Evolutionary conservation across 495 filamentous ascomycete species (phyloP).

Genomic region (Xylaria castorea): DNA sequence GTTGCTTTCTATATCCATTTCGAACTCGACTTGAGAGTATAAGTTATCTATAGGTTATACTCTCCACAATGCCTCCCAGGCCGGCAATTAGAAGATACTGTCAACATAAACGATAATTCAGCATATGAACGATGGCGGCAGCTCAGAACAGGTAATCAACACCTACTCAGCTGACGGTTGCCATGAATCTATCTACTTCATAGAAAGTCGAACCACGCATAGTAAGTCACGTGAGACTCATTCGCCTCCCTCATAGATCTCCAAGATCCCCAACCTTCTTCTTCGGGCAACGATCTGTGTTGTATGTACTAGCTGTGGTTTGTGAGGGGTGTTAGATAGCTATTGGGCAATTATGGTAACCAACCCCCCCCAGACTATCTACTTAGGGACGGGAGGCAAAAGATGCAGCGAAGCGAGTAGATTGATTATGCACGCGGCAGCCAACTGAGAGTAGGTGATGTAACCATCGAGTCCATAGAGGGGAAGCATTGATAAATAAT

Average conservation of each 20-base stretch:
- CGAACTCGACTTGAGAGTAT: neutral
- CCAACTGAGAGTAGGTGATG: neutral
- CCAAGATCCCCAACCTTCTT: slow-evolving; percentile 3
- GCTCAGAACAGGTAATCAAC: neutral
- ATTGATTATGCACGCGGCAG: neutral
- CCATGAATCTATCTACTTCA: neutral
- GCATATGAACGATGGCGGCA: neutral
- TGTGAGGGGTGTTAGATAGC: neutral
- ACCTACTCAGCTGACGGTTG: neutral
- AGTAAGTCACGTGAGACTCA: slow-evolving; percentile 3
- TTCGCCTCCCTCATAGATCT: neutral
- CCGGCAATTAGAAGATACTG: neutral
- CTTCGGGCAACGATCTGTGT: slow-evolving; percentile 13
- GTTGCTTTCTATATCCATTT: neutral
- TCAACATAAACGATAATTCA: neutral
- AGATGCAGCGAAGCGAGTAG: neutral
- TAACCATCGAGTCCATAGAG: neutral
- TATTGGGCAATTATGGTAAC: neutral
- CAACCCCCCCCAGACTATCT: neutral
- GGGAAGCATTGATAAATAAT: neutral
- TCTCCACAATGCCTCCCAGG: neutral
- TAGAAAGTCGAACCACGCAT: neutral
- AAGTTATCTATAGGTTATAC: neutral
- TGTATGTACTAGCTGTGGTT: neutral
- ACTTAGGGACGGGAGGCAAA: neutral